phyloP scores from a whole-genome alignment of 2,329 filamentous ascomycete species.

The Podosphaera fusca region DNA sequence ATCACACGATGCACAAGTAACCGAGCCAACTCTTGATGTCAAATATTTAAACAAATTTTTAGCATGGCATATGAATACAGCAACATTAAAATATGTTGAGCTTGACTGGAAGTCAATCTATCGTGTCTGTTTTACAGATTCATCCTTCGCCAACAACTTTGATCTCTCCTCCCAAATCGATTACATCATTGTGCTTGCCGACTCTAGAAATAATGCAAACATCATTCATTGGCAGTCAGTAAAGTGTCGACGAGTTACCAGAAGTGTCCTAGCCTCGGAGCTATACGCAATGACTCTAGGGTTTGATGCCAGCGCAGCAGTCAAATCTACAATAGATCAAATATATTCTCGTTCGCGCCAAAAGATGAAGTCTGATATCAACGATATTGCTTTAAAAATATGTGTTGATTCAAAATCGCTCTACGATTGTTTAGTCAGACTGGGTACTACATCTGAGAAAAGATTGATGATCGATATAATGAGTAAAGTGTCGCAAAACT shows the following conservation, averaged over 20 bases:
- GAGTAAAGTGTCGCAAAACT: too few species aligned
- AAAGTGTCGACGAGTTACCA: too few species aligned
- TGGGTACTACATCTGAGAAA: too few species aligned
- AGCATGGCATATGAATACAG: neutral
- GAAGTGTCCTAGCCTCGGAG: too few species aligned
- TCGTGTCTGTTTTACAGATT: neutral
- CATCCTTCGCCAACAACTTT: neutral
- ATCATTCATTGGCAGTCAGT: too few species aligned
- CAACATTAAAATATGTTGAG: neutral
- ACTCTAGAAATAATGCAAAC: neutral
- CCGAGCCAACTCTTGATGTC: neutral
- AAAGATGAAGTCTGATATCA: neutral
- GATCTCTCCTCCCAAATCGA: neutral
- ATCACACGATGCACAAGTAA: neutral
- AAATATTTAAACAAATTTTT: neutral
- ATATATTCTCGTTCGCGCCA: neutral
- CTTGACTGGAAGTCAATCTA: neutral
- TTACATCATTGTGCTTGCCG: neutral
- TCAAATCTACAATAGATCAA: slow-evolving; percentile 1
- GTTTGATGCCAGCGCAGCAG: slow-evolving; percentile 1
- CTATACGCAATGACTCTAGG: slow-evolving; percentile 1
- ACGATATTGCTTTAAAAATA: neutral
- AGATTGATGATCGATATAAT: too few species aligned
- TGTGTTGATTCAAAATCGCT: slow-evolving; percentile 1
- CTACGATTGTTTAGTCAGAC: neutral